Evolutionary conservation across 2,329 filamentous ascomycete genomes (phyloP).

Genomic region (Pestalotiopsis sp.): DNA sequence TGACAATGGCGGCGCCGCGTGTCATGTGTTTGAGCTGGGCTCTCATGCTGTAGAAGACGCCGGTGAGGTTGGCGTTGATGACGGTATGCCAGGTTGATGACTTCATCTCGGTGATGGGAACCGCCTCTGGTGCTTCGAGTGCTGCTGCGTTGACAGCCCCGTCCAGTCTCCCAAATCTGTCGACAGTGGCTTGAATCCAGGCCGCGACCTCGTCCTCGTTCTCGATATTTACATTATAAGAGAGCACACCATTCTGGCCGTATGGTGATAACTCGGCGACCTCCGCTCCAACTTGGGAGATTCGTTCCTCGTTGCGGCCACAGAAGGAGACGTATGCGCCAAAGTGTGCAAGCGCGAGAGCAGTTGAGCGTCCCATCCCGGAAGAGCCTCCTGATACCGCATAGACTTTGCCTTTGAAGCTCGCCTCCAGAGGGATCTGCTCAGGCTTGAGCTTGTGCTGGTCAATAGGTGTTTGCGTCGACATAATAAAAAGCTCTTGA

Average conservation of each 20-base stretch:
- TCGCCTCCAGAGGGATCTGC: neutral
- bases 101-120: neutral
- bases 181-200: constrained; percentile 24
- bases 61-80: constrained; percentile 5
- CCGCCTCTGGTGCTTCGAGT: neutral
- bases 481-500: neutral
- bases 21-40: constrained; percentile 7
- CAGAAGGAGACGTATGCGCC: constrained; percentile 7
- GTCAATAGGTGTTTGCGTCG: neutral
- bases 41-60: constrained; percentile 8
- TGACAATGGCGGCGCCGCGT: neutral
- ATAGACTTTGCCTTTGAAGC: constrained; percentile 5
- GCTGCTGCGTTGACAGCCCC: constrained; percentile 3
- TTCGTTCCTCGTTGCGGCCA: neutral
- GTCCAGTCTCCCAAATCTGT: constrained; percentile 35
- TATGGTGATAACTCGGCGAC: neutral
- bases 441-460: neutral
- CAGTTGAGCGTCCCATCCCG: constrained; percentile 2
- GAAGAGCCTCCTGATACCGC: neutral
- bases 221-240: neutral
- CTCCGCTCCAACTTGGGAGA: neutral
- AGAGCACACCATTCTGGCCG: neutral
- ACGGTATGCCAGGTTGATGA: constrained; percentile 1
- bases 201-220: constrained; percentile 8
- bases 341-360: neutral